These are phyloP conservation scores for Tetracentron sinense DNA, from an alignment of 164 flowering plant genomes.

Conservation along the genomic window DNA sequence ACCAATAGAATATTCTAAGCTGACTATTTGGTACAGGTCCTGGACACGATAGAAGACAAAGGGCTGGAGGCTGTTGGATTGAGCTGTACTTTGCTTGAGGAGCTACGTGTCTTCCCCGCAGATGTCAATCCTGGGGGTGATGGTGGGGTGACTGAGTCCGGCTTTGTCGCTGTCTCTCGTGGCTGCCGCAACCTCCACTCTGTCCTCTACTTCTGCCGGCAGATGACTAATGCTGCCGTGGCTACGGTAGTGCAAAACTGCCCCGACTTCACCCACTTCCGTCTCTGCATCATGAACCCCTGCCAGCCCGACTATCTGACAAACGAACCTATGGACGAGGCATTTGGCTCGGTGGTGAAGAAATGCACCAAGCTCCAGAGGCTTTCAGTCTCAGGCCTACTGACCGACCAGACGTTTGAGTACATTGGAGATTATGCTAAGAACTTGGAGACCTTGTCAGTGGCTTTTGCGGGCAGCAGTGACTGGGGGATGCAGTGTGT, in stretches of 20 bases:
- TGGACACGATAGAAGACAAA: slow-evolving; percentile 68
- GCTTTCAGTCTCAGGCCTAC: slow-evolving; percentile 70
- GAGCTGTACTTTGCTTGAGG: slow-evolving; percentile 58
- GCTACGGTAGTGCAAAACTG: slow-evolving; percentile 61
- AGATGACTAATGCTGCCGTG: slow-evolving; percentile 81
- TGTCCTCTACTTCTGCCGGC: slow-evolving; percentile 73
- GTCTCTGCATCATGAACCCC: slow-evolving; percentile 78
- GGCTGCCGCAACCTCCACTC: slow-evolving; percentile 74
- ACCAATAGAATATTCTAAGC: not conserved
- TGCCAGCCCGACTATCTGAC: slow-evolving; percentile 63
- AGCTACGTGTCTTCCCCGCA: slow-evolving; percentile 78
- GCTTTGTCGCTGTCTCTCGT: slow-evolving; percentile 64
- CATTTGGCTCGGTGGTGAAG: slow-evolving; percentile 69
- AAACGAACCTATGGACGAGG: slow-evolving; percentile 72
- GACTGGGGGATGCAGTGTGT: slow-evolving; percentile 67
- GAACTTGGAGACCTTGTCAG: slow-evolving; percentile 65
- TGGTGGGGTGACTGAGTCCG: slow-evolving; percentile 58
- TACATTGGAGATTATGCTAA: slow-evolving; percentile 73
- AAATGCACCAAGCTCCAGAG: slow-evolving; percentile 62
- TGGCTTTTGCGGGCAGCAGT: slow-evolving; percentile 82
- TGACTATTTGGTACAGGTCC: slow-evolving; percentile 36
- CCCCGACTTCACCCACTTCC: slow-evolving; percentile 73
- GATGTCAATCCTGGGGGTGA: slow-evolving; percentile 32
- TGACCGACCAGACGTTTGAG: slow-evolving; percentile 69
- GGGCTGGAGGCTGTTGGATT: slow-evolving; percentile 74